Percentiles rank a stretch among this genome's conserved stretches.
Evolutionary conservation across 352 stramenopile species (phyloP).

Genomic region (Phytophthora ramorum): DNA sequence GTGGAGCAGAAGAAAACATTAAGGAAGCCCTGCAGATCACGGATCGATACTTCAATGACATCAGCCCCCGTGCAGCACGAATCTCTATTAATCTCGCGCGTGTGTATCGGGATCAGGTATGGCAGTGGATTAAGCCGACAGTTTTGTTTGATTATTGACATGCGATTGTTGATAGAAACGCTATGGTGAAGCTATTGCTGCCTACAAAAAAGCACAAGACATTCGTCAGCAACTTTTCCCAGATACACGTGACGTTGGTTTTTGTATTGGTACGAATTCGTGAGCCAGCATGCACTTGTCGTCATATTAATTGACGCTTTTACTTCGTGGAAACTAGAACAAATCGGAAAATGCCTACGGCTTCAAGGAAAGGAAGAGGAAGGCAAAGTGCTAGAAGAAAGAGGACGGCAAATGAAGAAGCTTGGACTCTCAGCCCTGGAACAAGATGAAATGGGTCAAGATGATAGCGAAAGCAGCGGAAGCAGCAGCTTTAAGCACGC

Average conservation of each 20-base stretch:
- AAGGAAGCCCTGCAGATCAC: conserved; percentile 83
- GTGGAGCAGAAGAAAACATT: conserved; percentile 71
- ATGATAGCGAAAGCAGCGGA: conserved; percentile 24
- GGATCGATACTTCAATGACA: conserved; percentile 79
- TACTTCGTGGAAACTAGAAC: conserved; percentile 44
- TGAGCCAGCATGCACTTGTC: not conserved
- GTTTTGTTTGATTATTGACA: not conserved
- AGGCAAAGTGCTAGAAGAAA: conserved; percentile 55
- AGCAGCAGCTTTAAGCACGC: conserved; percentile 35
- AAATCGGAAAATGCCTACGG: conserved; percentile 82
- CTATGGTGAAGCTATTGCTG: conserved; percentile 72
- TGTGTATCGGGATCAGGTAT: conserved; percentile 80
- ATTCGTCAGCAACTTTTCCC: conserved; percentile 81
- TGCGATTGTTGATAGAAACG: conserved; percentile 44
- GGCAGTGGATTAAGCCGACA: not conserved
- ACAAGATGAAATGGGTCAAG: conserved; percentile 35
- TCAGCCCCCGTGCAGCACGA: conserved; percentile 68
- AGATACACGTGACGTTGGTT: conserved; percentile 78
- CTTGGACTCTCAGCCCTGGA: conserved; percentile 52
- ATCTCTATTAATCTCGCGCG: conserved; percentile 84
- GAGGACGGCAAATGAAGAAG: conserved; percentile 70
- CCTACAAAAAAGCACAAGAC: conserved; percentile 72
- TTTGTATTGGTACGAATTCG: conserved; percentile 63
- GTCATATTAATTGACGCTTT: not conserved
- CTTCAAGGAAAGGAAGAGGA: conserved; percentile 71